phyloP scores from a whole-genome alignment of 2,329 filamentous ascomycete genomes.

The Arachnomyces sp. region DNA sequence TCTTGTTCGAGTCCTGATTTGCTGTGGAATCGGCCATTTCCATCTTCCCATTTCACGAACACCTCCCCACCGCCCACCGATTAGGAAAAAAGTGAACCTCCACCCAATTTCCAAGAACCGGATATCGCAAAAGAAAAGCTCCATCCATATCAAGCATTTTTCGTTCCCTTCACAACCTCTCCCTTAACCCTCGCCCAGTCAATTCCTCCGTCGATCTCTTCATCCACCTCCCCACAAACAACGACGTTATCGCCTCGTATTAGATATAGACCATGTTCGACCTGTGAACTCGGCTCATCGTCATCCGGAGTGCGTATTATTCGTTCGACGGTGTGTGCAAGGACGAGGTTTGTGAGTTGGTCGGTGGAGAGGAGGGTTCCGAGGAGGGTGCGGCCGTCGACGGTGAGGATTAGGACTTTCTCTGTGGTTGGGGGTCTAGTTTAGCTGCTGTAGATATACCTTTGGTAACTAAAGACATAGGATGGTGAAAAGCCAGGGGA shows the following conservation, averaged over 20 bases:
- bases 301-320: constrained; percentile 84
- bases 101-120: too few species aligned
- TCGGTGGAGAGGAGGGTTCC: constrained; percentile 82
- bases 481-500: not conserved
- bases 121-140: not conserved
- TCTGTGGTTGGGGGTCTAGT: constrained; percentile 51
- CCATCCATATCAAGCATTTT: constrained; percentile 51
- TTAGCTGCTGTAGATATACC: constrained; percentile 7
- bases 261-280: constrained; percentile 80
- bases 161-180: constrained; percentile 73
- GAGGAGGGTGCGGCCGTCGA: constrained; percentile 78
- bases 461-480: not conserved
- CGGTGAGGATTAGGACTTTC: constrained; percentile 84
- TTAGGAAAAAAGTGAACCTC: too few species aligned
- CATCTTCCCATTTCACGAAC: too few species aligned
- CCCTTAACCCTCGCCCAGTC: constrained; percentile 90
- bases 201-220: constrained; percentile 79
- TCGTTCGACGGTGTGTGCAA: constrained; percentile 76
- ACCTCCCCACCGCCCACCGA: too few species aligned
- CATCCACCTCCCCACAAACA: constrained; percentile 80
- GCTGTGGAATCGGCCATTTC: too few species aligned
- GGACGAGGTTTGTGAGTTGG: constrained; percentile 85
- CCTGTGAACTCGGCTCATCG: constrained; percentile 68
- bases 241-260: constrained; percentile 93
- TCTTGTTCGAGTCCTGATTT: too few species aligned